Evolutionary conservation across 1,284 basidiomycete genomes (phyloP).

Genomic region (Malassezia vespertilionis): DNA sequence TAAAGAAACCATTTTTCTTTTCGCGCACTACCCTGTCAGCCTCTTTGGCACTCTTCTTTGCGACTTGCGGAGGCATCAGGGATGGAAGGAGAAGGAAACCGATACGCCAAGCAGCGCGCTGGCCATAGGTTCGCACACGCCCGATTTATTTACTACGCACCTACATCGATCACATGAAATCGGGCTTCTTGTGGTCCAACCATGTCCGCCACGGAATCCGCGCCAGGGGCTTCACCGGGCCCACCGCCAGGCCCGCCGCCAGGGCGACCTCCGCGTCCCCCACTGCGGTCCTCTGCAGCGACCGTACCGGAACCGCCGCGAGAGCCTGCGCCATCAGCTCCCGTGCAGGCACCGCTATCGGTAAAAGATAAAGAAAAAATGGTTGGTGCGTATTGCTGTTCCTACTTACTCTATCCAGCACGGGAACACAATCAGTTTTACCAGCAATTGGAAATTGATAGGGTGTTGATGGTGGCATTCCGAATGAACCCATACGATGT

Average conservation of each 20-base stretch:
- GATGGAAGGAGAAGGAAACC: too few species aligned
- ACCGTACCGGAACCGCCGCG: slow-evolving; percentile 9
- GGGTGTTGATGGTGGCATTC: slow-evolving; percentile 51
- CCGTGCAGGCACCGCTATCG: neutral
- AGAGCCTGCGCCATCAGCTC: slow-evolving; percentile 2
- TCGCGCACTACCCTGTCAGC: neutral
- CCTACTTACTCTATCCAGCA: slow-evolving; percentile 16
- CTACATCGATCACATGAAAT: too few species aligned
- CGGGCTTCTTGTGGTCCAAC: neutral
- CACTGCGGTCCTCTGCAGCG: neutral
- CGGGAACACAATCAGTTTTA: slow-evolving; percentile 27
- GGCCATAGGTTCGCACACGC: too few species aligned
- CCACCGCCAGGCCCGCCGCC: slow-evolving; percentile 23
- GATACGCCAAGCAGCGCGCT: too few species aligned
- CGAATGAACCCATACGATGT: slow-evolving; percentile 55
- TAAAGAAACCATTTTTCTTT: neutral
- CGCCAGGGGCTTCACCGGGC: slow-evolving; percentile 18
- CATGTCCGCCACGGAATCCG: slow-evolving; percentile 3
- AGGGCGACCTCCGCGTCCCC: neutral
- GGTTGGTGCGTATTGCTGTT: neutral
- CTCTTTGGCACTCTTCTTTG: too few species aligned
- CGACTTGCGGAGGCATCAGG: too few species aligned
- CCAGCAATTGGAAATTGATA: slow-evolving; percentile 51
- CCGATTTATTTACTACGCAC: too few species aligned
- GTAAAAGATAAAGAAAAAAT: too few species aligned